A percentile compares a stretch with the other conserved stretches of the same genome.
Evolutionary conservation across 2,329 filamentous ascomycete genomes (phyloP).

Genomic region (Chaetomiaceae sp.): DNA sequence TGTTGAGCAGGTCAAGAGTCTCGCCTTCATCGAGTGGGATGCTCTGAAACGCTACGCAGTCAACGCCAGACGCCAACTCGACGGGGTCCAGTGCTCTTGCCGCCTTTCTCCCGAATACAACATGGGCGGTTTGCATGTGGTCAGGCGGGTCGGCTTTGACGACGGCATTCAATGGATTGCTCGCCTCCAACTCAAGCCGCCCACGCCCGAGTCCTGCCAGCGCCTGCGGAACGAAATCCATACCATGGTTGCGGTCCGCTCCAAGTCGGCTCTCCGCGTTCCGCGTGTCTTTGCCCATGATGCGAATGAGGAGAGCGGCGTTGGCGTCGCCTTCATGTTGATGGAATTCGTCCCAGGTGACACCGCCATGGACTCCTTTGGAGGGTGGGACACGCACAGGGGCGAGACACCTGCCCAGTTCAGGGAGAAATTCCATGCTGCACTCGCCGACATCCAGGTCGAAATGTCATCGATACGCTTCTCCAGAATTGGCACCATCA

Average conservation of each 20-base stretch:
- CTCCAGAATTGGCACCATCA: conserved; percentile 19
- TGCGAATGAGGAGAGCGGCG: background rate
- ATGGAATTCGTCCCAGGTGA: background rate
- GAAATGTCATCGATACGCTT: conserved; percentile 20
- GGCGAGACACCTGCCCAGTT: background rate
- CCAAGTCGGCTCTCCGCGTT: background rate
- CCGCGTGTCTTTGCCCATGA: background rate
- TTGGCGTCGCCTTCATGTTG: background rate
- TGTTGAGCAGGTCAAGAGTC: background rate
- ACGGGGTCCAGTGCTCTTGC: background rate
- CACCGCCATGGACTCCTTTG: conserved; percentile 3
- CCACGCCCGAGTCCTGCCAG: background rate
- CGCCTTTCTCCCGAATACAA: background rate
- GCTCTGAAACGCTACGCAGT: background rate
- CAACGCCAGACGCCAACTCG: background rate
- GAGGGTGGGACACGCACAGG: background rate
- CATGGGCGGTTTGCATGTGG: background rate
- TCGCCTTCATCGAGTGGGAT: background rate
- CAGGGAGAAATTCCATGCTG: background rate
- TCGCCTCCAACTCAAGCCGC: background rate
- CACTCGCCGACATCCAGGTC: conserved; percentile 6
- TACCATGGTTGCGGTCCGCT: background rate
- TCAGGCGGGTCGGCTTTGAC: background rate
- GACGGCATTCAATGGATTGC: background rate
- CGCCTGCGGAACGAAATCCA: background rate